These are phyloP conservation scores for Gonapodya prolifera DNA, from an alignment of 192 early-diverging fungal species.

Conservation along the genomic window DNA sequence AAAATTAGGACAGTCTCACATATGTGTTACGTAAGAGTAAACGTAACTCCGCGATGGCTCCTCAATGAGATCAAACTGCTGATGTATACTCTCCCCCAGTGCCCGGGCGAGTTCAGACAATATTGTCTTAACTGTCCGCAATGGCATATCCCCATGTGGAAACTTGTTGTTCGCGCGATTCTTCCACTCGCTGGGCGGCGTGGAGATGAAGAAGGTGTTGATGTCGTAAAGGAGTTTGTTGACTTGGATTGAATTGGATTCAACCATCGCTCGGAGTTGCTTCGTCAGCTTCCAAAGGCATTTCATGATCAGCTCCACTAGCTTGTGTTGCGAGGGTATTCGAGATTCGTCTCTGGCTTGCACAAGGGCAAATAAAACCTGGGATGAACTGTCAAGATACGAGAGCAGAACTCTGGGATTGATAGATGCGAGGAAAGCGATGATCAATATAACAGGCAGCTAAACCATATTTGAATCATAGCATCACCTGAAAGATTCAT, in stretches of 20 bases:
- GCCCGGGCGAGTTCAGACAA: constrained; percentile 45
- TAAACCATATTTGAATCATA: background rate
- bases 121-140: constrained; percentile 90
- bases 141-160: constrained; percentile 80
- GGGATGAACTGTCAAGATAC: constrained; percentile 48
- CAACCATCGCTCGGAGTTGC: constrained; percentile 56
- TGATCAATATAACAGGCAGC: background rate
- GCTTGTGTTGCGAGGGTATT: constrained; percentile 41
- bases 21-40: constrained; percentile 40
- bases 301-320: constrained; percentile 85
- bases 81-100: background rate
- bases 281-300: constrained; percentile 96
- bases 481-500: constrained; percentile 49
- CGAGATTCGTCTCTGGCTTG: background rate
- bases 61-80: constrained; percentile 46
- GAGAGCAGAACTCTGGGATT: constrained; percentile 49
- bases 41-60: constrained; percentile 49
- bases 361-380: constrained; percentile 22
- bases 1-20: constrained; percentile 22
- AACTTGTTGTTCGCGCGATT: constrained; percentile 53
- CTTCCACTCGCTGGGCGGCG: constrained; percentile 83
- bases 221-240: constrained; percentile 58
- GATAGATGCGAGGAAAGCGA: background rate
- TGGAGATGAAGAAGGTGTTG: constrained; percentile 66
- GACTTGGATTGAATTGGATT: constrained; percentile 42